Evolutionary conservation across 345 rosid genomes (phyloP).

Genomic region (Raphanus sativus): DNA sequence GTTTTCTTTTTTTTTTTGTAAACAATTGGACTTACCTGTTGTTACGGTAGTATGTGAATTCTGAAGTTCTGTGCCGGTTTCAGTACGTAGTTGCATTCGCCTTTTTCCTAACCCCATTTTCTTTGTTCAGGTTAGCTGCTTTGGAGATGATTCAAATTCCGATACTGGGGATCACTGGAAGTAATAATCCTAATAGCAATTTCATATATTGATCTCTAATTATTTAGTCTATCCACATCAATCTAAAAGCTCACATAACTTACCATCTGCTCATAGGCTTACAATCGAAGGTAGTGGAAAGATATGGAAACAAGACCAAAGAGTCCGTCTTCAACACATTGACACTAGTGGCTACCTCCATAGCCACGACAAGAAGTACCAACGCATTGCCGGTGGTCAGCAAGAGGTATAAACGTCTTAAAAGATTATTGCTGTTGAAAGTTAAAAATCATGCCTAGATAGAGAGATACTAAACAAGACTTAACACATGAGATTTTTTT

Average conservation of each 20-base stretch:
- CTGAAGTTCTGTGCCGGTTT: background rate
- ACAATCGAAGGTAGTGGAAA: constrained; percentile 89
- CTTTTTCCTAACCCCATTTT: background rate
- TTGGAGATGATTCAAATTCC: constrained; percentile 85
- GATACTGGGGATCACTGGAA: constrained; percentile 98
- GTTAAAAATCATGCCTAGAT: background rate
- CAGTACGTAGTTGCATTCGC: background rate
- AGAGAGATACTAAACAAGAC: background rate
- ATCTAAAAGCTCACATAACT: constrained; percentile 3
- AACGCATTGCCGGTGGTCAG: constrained; percentile 97
- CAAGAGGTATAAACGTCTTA: constrained; percentile 66
- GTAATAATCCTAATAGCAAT: constrained; percentile 42
- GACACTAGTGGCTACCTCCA: constrained; percentile 95
- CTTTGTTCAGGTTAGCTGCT: constrained; percentile 81
- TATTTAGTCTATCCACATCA: constrained; percentile 1
- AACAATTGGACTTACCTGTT: too few relatives aligned
- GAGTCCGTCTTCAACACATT: constrained; percentile 85
- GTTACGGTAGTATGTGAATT: constrained; percentile 2
- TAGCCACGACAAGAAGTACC: constrained; percentile 96
- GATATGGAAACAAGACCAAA: constrained; percentile 95
- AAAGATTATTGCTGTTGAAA: background rate
- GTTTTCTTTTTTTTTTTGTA: too few relatives aligned
- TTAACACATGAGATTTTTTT: background rate
- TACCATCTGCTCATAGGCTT: constrained; percentile 51
- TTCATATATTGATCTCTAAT: constrained; percentile 6